phyloP scores from a whole-genome alignment of 371 early-diverging fungal genomes.

The Choanephora cucurbitarum region DNA sequence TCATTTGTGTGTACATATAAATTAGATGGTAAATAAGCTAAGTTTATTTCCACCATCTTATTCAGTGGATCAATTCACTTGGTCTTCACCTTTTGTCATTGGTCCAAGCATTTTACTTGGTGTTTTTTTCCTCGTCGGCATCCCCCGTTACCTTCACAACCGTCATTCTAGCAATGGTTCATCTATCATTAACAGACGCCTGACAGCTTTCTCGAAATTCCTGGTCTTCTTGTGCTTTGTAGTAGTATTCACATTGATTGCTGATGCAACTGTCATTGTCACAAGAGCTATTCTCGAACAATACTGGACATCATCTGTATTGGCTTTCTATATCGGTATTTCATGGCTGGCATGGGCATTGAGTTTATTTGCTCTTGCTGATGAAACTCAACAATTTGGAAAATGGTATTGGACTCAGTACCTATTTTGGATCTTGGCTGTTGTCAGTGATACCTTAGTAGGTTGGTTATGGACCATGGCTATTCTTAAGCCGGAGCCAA shows the following conservation, averaged over 20 bases:
- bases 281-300: slow-evolving; percentile 31
- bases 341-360: slow-evolving; percentile 39
- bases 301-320: slow-evolving; percentile 32
- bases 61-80: slow-evolving; percentile 31
- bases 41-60: slow-evolving; percentile 32
- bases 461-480: slow-evolving; percentile 44
- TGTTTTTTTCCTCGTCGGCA: slow-evolving; percentile 25
- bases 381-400: slow-evolving; percentile 34
- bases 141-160: slow-evolving; percentile 32
- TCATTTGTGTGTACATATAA: not conserved
- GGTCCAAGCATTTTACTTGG: slow-evolving; percentile 31
- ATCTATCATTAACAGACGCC: slow-evolving; percentile 2
- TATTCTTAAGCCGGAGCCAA: slow-evolving; percentile 28
- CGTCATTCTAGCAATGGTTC: slow-evolving; percentile 5
- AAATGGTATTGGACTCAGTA: slow-evolving; percentile 46
- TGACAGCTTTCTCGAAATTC: slow-evolving; percentile 31
- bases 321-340: slow-evolving; percentile 34
- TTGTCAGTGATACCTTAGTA: slow-evolving; percentile 31
- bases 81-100: slow-evolving; percentile 23
- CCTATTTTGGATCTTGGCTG: slow-evolving; percentile 33
- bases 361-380: slow-evolving; percentile 16
- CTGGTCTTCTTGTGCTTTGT: slow-evolving; percentile 25
- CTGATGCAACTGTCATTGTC: slow-evolving; percentile 35
- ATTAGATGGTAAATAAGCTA: slow-evolving; percentile 5
- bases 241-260: slow-evolving; percentile 27